Base-by-base conservation (phyloP, 768 basidiomycete genomes). In the button mushroom (Agaricus bisporus) region DNA sequence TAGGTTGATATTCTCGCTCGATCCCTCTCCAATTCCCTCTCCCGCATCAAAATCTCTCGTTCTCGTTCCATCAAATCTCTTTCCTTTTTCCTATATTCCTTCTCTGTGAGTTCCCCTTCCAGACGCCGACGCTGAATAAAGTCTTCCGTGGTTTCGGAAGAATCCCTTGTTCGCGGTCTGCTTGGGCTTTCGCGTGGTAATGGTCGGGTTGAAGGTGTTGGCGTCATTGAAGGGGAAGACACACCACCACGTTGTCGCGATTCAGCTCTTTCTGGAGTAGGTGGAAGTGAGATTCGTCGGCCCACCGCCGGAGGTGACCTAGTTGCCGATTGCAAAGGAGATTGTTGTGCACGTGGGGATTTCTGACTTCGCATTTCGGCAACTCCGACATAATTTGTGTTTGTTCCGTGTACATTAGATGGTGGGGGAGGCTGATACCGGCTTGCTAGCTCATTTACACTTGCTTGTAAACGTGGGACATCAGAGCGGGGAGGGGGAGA, bases 381-480 rank as follows among this genome's bases (percentile, higher is more conserved):
- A 29, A 7, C 26, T 2, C 18, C 44, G 18, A 12, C 32, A n/a
- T 29, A 15, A 26, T 17, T 50, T 0, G 61, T 49, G 32, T 64
- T 56, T 8, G 56, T n/a, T 44, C 58, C 54, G 15, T 80, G 75
- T 3, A 77, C 74, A n/a, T 69, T 59, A 42, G 70, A 74, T 11
- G 64, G 66, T 22, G 77, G 77, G 1, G 61, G 50, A 5, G 77
- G 65, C 59, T 81, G 77, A 58, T 86, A 90, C 29, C 80, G 79
- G 37, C 75, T 77, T 2, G 86, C 85, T 11, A 89, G 68, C 57
- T 81, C 75, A 8, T 74, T 77, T 22, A 88, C 86, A 41, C 81
- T 86, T 48, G 79, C 65, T 1, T 85, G 81, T 22, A 86, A 65
- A 15, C 80, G 79, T 32, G 85, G 86, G 10, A 84, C 60, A 47